Evolutionary conservation across 1,284 basidiomycete species (phyloP).

Genomic region (Coriolopsis trogii): DNA sequence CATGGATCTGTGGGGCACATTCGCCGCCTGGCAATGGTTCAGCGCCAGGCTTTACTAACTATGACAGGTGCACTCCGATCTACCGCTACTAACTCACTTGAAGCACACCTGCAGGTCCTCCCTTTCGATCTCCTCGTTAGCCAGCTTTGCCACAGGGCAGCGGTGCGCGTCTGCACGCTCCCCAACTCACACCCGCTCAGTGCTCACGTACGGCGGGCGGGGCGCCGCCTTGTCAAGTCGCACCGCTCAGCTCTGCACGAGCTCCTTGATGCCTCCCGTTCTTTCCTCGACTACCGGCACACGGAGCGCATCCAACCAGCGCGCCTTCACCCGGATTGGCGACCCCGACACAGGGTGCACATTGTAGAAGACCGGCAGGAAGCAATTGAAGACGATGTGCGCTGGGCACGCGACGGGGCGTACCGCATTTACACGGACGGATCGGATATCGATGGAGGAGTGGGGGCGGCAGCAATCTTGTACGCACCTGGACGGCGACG

Average conservation of each 20-base stretch:
- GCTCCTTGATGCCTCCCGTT: slow-evolving; percentile 19
- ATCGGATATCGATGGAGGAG: slow-evolving; percentile 12
- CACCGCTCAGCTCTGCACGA: slow-evolving; percentile 27
- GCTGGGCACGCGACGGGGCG: neutral
- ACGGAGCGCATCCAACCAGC: neutral
- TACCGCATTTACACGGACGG: slow-evolving; percentile 23
- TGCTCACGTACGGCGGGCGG: slow-evolving; percentile 11
- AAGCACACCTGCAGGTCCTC: slow-evolving; percentile 35
- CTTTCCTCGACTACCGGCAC: neutral
- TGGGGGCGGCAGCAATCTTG: slow-evolving; percentile 3
- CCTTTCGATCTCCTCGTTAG: slow-evolving; percentile 34
- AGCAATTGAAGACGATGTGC: neutral
- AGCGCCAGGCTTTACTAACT: slow-evolving; percentile 33
- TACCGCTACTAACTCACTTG: slow-evolving; percentile 35
- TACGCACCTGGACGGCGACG: neutral
- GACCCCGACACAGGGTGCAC: neutral
- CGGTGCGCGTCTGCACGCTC: slow-evolving; percentile 35
- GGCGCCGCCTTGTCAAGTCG: slow-evolving; percentile 5
- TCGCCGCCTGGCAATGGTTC: slow-evolving; percentile 29
- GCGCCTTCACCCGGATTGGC: neutral
- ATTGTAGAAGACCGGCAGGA: neutral
- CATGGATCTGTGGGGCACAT: slow-evolving; percentile 19
- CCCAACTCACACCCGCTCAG: slow-evolving; percentile 37
- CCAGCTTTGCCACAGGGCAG: slow-evolving; percentile 29
- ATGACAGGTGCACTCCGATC: slow-evolving; percentile 39